phyloP scores from a whole-genome alignment of 371 early-diverging fungal genomes.

The Mucor indicus region DNA sequence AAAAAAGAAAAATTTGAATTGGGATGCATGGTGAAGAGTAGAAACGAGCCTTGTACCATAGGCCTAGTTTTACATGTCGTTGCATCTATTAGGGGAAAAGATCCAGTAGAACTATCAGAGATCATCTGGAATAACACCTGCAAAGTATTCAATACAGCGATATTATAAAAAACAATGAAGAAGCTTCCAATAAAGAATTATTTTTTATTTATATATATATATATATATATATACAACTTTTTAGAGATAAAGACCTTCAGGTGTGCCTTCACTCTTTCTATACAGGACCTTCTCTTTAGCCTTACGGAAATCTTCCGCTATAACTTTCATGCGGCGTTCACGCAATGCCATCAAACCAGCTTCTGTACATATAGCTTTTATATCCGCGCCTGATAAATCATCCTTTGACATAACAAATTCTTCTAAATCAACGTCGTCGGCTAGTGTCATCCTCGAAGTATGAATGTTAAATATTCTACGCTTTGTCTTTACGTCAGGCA shows the following conservation, averaged over 20 bases:
- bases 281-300: slow-evolving; percentile 99
- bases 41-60: slow-evolving; percentile 85
- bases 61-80: slow-evolving; percentile 61
- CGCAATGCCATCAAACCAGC: slow-evolving; percentile 98
- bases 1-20: slow-evolving; percentile 76
- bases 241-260: slow-evolving; percentile 93
- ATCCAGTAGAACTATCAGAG: slow-evolving; percentile 51
- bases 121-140: slow-evolving; percentile 59
- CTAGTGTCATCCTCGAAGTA: slow-evolving; percentile 97
- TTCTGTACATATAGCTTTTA: slow-evolving; percentile 99
- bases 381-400: slow-evolving; percentile 99
- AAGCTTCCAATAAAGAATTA: too few species aligned
- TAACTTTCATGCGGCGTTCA: slow-evolving; percentile 99
- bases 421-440: slow-evolving; percentile 97
- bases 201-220: background rate
- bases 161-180: slow-evolving; percentile 6
- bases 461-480: slow-evolving; percentile 99
- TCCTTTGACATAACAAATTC: slow-evolving; percentile 99
- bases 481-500: slow-evolving; percentile 99
- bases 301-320: slow-evolving; percentile 97
- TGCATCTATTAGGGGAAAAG: slow-evolving; percentile 50
- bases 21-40: slow-evolving; percentile 75
- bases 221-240: background rate
- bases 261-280: slow-evolving; percentile 98
- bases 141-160: slow-evolving; percentile 37